Conservation (phyloP, 2,329 filamentous ascomycete genomes). For the Phialocephala subalpina region DNA sequence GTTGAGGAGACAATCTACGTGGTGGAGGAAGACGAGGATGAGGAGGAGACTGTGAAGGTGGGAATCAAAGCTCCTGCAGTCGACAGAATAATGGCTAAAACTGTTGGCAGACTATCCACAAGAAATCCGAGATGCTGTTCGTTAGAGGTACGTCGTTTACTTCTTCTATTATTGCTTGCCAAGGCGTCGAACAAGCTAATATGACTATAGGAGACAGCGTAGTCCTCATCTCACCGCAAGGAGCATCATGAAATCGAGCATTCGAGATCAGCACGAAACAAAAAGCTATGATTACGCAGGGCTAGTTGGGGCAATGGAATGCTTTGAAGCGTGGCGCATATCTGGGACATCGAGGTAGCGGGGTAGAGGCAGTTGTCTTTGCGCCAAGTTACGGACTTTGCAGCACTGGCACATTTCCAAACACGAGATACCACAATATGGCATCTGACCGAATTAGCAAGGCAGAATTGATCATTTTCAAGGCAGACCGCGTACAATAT, state of each 20-base stretch:
- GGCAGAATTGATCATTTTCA: constrained; percentile 6
- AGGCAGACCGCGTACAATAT: neutral
- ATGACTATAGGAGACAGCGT: constrained; percentile 69
- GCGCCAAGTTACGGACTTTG: neutral
- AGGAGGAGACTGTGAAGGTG: constrained; percentile 80
- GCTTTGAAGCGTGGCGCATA: neutral
- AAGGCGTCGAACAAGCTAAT: neutral
- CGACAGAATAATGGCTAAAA: constrained; percentile 11
- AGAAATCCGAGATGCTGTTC: constrained; percentile 98
- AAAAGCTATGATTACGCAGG: neutral
- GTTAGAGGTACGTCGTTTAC: constrained; percentile 77
- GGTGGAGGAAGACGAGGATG: constrained; percentile 86
- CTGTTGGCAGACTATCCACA: constrained; percentile 78
- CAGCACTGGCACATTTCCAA: neutral
- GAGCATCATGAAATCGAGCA: constrained; percentile 35
- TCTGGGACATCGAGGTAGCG: neutral
- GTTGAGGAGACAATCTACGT: constrained; percentile 98
- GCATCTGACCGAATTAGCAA: constrained; percentile 5
- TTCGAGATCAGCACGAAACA: neutral
- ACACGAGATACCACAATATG: constrained; percentile 19
- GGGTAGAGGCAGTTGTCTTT: constrained; percentile 4
- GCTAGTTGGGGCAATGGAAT: neutral
- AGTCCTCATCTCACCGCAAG: constrained; percentile 70
- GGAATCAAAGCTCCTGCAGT: constrained; percentile 32
- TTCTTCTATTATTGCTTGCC: neutral